These are phyloP conservation scores for Angomonas ambiguus DNA, from an alignment of 208 protist genomes.

Conservation along the genomic window DNA sequence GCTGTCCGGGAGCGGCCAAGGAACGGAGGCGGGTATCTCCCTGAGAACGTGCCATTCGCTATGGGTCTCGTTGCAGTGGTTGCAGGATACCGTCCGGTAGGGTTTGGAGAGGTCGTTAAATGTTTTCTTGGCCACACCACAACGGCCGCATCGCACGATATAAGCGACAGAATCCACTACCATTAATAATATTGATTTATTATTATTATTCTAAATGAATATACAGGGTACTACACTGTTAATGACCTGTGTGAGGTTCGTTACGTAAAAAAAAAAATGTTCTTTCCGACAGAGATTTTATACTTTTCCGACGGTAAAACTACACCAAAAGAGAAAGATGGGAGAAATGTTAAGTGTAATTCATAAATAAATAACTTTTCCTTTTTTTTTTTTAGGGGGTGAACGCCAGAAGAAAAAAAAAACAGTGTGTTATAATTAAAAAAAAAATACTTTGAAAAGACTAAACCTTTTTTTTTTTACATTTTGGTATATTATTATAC, in stretches of 20 bases:
- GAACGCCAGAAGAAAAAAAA: no score
- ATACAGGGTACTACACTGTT: background rate
- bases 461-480: constrained; percentile 10
- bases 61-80: constrained; percentile 36
- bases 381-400: no score
- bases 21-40: constrained; percentile 7
- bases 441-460: background rate
- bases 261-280: no score
- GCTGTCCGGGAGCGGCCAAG: background rate
- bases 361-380: no score
- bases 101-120: constrained; percentile 40
- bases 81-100: constrained; percentile 47
- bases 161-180: constrained; percentile 7
- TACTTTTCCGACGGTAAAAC: no score
- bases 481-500: constrained; percentile 11
- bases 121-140: constrained; percentile 36
- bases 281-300: no score
- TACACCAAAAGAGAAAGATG: constrained; percentile 6
- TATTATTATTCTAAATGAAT: background rate
- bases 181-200: constrained; percentile 6
- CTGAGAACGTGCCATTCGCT: constrained; percentile 37
- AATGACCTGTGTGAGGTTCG: no score
- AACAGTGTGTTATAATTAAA: background rate
- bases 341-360: constrained; percentile 9
- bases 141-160: constrained; percentile 39